Evolutionary conservation across 2,329 filamentous ascomycete species (phyloP), one percentile per base, ranked within the genome.

Genomic region (Penicillium sp.): DNA sequence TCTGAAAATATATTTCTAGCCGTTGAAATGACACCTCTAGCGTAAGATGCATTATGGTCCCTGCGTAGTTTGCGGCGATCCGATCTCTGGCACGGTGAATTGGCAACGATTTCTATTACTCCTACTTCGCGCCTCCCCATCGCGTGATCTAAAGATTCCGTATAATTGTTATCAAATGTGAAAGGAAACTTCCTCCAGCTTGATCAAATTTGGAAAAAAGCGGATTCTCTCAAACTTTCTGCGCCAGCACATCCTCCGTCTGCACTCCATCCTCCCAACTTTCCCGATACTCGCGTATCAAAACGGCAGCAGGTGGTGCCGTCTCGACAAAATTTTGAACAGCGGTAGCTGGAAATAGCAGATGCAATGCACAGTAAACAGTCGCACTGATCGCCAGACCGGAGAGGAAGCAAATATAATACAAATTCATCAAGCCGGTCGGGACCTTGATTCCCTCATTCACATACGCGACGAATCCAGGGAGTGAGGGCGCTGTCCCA

Each of bases 401-500:
- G 18, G 48, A 51, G 9, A 66, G 39, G 47, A 66, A 66, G 36
- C 62, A 66, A 33, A 66, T 61, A n/a, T 63, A 60, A 36, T 63
- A 67, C 60, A 61, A 26, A 42, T 54, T 51, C 71, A 57, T 77
- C 45, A 71, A 76, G 3, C 71, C 74, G 5, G 69, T 65, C 0
- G 71, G 62, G 0, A 79, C 67, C 0, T 37, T 59, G 5, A 76
- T 64, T 2, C 65, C 65, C 0, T 58, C 37, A 44, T 76, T 71
- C 10, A 79, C 70, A 3, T 75, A 71, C 1, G 72, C 70, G 6
- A 79, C 64, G 53, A 80, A 78, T 11, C 77, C 77, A 0, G 78
- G 77, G 45, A 80, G 56, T 3, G 69, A 71, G 0, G 77, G 77
- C 0, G 64, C 67, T 3, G 76, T 71, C 4, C 75, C 76, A 18